Conservation (phyloP, 306 rosid species). For the Nissolia schottii region DNA sequence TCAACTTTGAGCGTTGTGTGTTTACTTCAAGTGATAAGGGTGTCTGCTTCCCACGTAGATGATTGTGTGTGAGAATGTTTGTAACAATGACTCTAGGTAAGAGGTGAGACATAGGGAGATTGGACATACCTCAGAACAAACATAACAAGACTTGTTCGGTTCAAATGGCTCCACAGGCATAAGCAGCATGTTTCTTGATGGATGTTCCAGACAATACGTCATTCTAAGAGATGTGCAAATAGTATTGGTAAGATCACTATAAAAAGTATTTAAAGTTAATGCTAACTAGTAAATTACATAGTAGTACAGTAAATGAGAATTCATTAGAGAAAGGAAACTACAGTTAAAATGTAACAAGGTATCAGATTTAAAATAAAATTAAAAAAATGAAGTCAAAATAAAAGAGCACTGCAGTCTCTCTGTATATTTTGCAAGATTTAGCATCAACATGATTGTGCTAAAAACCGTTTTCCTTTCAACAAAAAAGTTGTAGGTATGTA, state of each 20-base stretch:
- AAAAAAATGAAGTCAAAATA: neutral
- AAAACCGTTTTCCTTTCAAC: neutral
- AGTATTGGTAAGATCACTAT: neutral
- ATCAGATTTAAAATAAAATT: neutral
- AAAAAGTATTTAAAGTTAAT: neutral
- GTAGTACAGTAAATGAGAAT: neutral
- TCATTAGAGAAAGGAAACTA: neutral
- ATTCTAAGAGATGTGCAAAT: slow-evolving; percentile 47
- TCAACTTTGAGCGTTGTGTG: slow-evolving; percentile 67
- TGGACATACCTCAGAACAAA: slow-evolving; percentile 80
- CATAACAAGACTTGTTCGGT: slow-evolving; percentile 89
- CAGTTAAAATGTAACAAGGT: neutral
- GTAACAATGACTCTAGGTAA: neutral
- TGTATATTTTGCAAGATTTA: neutral
- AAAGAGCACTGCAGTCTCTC: neutral
- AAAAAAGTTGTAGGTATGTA: neutral
- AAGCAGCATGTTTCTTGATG: slow-evolving; percentile 77
- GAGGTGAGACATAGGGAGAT: neutral
- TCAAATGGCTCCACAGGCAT: slow-evolving; percentile 99
- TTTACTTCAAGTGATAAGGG: slow-evolving; percentile 85
- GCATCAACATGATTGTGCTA: neutral
- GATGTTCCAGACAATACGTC: slow-evolving; percentile 96
- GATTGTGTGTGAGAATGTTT: neutral
- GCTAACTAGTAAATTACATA: neutral
- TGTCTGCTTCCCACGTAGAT: slow-evolving; percentile 49